phyloP scores from a whole-genome alignment of 2,329 filamentous ascomycete genomes.

The Colletotrichum chlorophyti region DNA sequence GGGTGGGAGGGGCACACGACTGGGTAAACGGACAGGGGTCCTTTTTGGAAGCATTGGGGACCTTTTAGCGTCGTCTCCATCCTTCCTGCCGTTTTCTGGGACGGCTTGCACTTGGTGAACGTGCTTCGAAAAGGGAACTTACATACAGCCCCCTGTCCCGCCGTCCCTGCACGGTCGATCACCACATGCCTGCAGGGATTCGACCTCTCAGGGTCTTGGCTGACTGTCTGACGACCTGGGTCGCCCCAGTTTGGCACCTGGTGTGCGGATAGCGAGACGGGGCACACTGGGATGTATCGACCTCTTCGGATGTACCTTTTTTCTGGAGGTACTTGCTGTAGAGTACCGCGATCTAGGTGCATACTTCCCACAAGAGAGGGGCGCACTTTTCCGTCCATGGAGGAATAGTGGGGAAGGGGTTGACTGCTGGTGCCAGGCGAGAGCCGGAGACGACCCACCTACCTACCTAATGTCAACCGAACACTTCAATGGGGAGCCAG shows the following conservation, averaged over 20 bases:
- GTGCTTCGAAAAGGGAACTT: not conserved
- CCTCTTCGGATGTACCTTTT: not conserved
- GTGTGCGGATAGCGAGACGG: too few relatives aligned
- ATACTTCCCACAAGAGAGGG: too few relatives aligned
- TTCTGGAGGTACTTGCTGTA: not conserved
- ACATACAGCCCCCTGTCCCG: constrained; percentile 9
- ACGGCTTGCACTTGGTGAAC: too few relatives aligned
- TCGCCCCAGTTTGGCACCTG: too few relatives aligned
- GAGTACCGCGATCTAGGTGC: too few relatives aligned
- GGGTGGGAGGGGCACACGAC: constrained; percentile 13
- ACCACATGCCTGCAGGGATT: constrained; percentile 27
- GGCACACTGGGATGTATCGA: too few relatives aligned
- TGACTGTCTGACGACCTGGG: not conserved
- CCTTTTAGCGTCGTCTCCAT: too few relatives aligned
- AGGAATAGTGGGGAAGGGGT: not conserved
- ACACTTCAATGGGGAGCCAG: too few relatives aligned
- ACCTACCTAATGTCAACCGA: too few relatives aligned
- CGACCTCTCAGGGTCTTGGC: constrained; percentile 9
- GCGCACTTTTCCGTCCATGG: too few relatives aligned
- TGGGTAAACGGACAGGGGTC: constrained; percentile 12
- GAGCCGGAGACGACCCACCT: constrained; percentile 2
- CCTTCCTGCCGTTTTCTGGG: constrained; percentile 13
- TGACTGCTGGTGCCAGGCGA: constrained; percentile 6
- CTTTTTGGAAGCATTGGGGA: too few relatives aligned
- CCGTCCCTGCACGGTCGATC: constrained; percentile 24